A percentile compares a stretch with the other conserved stretches of the same genome.
phyloP scores from a whole-genome alignment of 306 rosid genomes.

The Neltuma alba region DNA sequence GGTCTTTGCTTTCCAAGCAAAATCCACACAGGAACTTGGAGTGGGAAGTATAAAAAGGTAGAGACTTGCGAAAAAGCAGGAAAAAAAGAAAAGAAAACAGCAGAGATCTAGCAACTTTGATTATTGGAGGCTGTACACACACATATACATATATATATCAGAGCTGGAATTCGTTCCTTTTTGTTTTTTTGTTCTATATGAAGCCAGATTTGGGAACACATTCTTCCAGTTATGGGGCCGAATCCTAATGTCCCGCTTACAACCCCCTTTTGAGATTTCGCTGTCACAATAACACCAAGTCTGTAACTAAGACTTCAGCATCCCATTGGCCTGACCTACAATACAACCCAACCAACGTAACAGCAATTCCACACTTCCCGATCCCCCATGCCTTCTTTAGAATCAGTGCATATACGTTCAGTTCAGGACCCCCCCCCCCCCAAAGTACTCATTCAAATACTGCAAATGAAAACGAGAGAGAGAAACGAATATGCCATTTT shows the following conservation, averaged over 20 bases:
- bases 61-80: neutral
- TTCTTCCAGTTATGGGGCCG: constrained; percentile 33
- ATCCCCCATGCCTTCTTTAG: constrained; percentile 45
- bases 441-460: neutral
- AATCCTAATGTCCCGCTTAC: constrained; percentile 19
- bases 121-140: no score
- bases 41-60: neutral
- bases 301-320: constrained; percentile 33
- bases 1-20: neutral
- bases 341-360: constrained; percentile 35
- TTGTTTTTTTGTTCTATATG: constrained; percentile 1
- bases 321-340: constrained; percentile 23
- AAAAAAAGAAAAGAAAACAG: neutral
- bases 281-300: constrained; percentile 26
- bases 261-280: constrained; percentile 42
- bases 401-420: constrained; percentile 50
- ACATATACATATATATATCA: no score
- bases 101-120: neutral
- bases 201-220: constrained; percentile 33
- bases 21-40: neutral
- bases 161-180: constrained; percentile 20
- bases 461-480: constrained; percentile 27
- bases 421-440: neutral
- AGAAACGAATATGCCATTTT: constrained; percentile 52
- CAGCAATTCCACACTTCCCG: constrained; percentile 32